Evolutionary conservation across 1,284 basidiomycete genomes (phyloP).

Genomic region (Coniferiporia sulphurascens): DNA sequence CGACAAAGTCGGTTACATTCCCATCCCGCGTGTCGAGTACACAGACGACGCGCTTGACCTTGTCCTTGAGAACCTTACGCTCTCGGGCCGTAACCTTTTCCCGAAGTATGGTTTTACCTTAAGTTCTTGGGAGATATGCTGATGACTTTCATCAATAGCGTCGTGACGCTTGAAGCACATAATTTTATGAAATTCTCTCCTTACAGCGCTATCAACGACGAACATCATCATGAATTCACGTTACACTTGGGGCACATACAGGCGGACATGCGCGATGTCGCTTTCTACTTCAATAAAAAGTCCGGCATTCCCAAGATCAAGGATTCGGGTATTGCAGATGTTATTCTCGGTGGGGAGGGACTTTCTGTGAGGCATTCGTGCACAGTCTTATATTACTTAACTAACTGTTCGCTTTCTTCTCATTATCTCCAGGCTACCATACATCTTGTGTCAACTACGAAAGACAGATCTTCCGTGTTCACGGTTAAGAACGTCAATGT

Average conservation of each 20-base stretch:
- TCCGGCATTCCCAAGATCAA: slow-evolving; percentile 67
- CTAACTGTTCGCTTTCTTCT: slow-evolving; percentile 34
- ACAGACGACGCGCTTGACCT: slow-evolving; percentile 43
- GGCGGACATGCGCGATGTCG: slow-evolving; percentile 88
- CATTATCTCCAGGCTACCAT: slow-evolving; percentile 35
- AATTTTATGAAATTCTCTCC: slow-evolving; percentile 85
- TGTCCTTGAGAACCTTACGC: slow-evolving; percentile 55
- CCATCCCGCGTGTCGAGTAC: slow-evolving; percentile 50
- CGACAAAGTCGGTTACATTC: slow-evolving; percentile 43
- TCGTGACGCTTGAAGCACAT: slow-evolving; percentile 76
- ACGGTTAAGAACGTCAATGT: slow-evolving; percentile 56
- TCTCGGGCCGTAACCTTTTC: slow-evolving; percentile 42
- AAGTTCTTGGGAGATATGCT: too few species aligned
- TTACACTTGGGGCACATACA: slow-evolving; percentile 83
- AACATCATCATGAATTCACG: slow-evolving; percentile 66
- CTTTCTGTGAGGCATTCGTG: slow-evolving; percentile 29
- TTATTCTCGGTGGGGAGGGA: slow-evolving; percentile 80
- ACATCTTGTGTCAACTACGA: slow-evolving; percentile 59
- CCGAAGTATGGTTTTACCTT: slow-evolving; percentile 25
- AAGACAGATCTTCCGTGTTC: slow-evolving; percentile 51
- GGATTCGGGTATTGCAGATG: slow-evolving; percentile 93
- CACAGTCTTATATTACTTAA: neutral
- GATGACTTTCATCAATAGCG: slow-evolving; percentile 19
- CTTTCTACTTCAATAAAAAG: slow-evolving; percentile 83
- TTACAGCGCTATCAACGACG: slow-evolving; percentile 59